Conservation (phyloP, 345 rosid species). For the Carallia brachiata region DNA sequence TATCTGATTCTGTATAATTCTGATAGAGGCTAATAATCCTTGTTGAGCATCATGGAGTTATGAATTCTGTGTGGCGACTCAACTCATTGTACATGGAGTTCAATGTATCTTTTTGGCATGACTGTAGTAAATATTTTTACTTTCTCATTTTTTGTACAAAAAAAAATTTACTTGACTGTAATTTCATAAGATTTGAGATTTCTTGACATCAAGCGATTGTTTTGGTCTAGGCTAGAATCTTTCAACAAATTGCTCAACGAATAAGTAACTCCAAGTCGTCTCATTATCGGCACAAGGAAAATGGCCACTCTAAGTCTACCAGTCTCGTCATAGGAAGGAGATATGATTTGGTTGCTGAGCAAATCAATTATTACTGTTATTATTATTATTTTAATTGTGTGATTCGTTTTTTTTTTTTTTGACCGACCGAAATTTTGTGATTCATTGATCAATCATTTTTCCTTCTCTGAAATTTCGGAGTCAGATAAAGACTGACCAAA, state of each 20-base stretch:
- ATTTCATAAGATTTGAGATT: not conserved
- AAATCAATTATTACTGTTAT: not conserved
- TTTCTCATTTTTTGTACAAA: no score
- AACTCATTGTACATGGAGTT: no score
- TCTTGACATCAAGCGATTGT: not conserved
- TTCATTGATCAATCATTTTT: no score
- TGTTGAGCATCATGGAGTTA: no score
- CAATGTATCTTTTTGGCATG: no score
- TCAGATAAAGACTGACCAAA: not conserved
- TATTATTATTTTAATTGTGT: no score
- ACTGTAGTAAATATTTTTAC: no score
- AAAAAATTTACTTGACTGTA: not conserved
- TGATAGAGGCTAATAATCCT: no score
- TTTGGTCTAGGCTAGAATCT: not conserved
- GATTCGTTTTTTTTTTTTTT: not conserved
- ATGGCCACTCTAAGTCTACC: not conserved
- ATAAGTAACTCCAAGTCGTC: no score
- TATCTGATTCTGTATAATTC: no score
- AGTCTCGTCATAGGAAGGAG: not conserved
- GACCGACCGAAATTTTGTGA: not conserved
- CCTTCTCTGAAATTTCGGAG: no score
- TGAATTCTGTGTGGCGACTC: no score
- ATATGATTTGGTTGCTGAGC: slow-evolving; percentile 6
- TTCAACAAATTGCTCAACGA: not conserved
- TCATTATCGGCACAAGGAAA: not conserved